Conservation (phyloP, 768 basidiomycete species). For the Trametes coccinea region DNA sequence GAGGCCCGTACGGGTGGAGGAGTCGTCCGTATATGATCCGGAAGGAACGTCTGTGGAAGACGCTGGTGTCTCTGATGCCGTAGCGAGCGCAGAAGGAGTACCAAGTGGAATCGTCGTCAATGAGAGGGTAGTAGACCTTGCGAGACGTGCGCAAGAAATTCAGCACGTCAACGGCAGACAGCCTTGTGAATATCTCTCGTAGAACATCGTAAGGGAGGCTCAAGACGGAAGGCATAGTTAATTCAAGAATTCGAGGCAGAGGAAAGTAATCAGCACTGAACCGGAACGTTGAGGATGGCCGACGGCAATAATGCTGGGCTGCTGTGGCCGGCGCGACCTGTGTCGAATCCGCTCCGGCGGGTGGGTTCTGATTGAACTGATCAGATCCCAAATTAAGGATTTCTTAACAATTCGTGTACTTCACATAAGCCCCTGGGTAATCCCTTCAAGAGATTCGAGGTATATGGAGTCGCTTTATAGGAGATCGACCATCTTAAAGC, state of each 20-base stretch:
- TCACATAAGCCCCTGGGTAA: too few species aligned
- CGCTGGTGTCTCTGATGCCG: conserved; percentile 17
- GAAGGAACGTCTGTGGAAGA: conserved; percentile 16
- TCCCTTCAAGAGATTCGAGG: too few species aligned
- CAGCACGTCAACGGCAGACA: conserved; percentile 21
- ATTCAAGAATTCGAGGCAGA: neutral
- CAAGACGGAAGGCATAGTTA: conserved; percentile 1
- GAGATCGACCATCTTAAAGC: too few species aligned
- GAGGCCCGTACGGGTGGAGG: conserved; percentile 26
- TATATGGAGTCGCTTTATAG: too few species aligned
- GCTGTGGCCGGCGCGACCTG: too few species aligned
- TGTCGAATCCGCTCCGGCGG: too few species aligned
- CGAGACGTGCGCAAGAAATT: conserved; percentile 9
- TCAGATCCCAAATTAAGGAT: too few species aligned
- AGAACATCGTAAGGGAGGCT: conserved; percentile 27
- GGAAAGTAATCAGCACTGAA: too few species aligned
- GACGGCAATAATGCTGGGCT: too few species aligned
- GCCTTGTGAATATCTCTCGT: conserved; percentile 14
- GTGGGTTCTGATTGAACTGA: too few species aligned
- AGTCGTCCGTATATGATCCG: conserved; percentile 22
- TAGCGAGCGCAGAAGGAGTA: conserved; percentile 19
- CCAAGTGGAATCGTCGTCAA: conserved; percentile 24
- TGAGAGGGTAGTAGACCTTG: conserved; percentile 15
- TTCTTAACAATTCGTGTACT: too few species aligned
- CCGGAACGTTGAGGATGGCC: too few species aligned